Conservation (phyloP, 2,329 filamentous ascomycete genomes). For the Penicillium thymicola region DNA sequence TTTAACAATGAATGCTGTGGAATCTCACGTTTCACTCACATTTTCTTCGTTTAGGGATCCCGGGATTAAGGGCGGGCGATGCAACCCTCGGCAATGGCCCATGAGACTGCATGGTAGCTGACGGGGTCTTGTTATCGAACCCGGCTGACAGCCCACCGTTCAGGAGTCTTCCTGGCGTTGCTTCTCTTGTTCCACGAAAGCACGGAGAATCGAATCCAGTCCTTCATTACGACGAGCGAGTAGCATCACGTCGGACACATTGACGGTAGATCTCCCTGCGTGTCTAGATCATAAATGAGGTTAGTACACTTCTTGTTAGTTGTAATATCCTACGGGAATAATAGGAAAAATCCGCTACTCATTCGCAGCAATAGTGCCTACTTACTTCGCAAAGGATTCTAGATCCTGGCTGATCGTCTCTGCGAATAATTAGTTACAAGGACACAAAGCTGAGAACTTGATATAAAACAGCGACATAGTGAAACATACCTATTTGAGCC, state of each 20-base stretch:
- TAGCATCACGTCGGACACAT: slow-evolving; percentile 81
- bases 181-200: slow-evolving; percentile 33
- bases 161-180: slow-evolving; percentile 25
- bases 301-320: slow-evolving; percentile 8
- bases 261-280: slow-evolving; percentile 75
- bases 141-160: not conserved
- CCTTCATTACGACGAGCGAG: slow-evolving; percentile 84
- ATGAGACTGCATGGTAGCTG: not conserved
- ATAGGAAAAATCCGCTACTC: not conserved
- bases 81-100: not conserved
- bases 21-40: not conserved
- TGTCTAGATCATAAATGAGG: slow-evolving; percentile 57
- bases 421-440: slow-evolving; percentile 25
- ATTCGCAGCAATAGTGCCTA: not conserved
- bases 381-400: slow-evolving; percentile 59
- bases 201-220: slow-evolving; percentile 66
- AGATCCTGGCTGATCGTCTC: slow-evolving; percentile 59
- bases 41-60: not conserved
- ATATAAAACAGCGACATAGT: not conserved
- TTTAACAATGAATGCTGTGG: not conserved
- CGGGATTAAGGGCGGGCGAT: not conserved
- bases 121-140: not conserved
- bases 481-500: slow-evolving; percentile 70
- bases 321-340: not conserved
- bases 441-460: not conserved